These are phyloP conservation scores for Diaporthe aspalathi DNA, from an alignment of 2,329 filamentous ascomycete species.

Conservation along the genomic window DNA sequence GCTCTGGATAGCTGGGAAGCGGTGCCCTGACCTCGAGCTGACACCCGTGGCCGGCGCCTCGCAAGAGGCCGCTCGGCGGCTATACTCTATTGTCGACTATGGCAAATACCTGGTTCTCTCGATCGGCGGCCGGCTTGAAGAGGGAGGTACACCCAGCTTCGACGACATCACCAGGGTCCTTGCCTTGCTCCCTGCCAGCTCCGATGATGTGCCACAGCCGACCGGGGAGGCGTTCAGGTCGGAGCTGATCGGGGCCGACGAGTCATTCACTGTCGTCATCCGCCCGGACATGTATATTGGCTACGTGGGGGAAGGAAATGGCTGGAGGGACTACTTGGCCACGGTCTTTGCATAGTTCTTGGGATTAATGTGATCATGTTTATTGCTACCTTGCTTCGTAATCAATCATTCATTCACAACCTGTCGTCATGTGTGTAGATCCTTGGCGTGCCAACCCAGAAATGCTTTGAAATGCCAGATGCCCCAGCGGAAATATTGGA, in stretches of 20 bases:
- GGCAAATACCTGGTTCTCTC: slow-evolving; percentile 25
- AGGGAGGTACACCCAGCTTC: neutral
- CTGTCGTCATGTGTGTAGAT: neutral
- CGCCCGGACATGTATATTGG: slow-evolving; percentile 57
- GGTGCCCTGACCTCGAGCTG: slow-evolving; percentile 53
- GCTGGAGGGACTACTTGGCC: slow-evolving; percentile 45
- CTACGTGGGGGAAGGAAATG: slow-evolving; percentile 46
- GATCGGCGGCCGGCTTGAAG: neutral
- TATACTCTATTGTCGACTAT: slow-evolving; percentile 20
- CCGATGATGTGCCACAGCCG: slow-evolving; percentile 23
- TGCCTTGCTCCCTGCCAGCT: neutral
- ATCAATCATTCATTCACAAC: neutral
- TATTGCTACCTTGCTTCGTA: neutral
- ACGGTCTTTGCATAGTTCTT: slow-evolving; percentile 17
- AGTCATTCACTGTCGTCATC: slow-evolving; percentile 50
- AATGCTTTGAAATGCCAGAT: neutral
- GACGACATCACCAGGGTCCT: neutral
- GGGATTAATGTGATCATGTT: neutral
- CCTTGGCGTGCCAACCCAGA: neutral
- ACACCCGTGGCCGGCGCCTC: slow-evolving; percentile 49
- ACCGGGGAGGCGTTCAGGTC: slow-evolving; percentile 45
- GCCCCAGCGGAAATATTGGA: neutral
- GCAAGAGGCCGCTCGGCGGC: slow-evolving; percentile 32
- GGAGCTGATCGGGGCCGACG: slow-evolving; percentile 45
- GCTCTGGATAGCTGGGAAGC: slow-evolving; percentile 53